phyloP scores from a whole-genome alignment of 2,329 filamentous ascomycete species.

The Trichoderma citrinoviride region DNA sequence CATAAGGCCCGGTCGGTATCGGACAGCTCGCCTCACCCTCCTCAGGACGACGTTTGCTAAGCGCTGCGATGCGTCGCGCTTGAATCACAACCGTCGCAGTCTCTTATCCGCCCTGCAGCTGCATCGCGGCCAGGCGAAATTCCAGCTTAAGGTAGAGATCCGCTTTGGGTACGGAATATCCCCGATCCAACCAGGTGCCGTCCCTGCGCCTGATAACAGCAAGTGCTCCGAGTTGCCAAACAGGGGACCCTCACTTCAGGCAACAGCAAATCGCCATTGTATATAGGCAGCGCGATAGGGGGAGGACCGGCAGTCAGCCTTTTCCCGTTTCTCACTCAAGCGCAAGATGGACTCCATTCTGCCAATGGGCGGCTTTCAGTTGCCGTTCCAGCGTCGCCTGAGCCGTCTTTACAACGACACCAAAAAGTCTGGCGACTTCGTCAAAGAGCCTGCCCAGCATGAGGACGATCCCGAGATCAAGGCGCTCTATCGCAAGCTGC shows the following conservation, averaged over 20 bases:
- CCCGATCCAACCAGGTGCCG: slow-evolving; percentile 14
- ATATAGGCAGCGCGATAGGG: slow-evolving; percentile 8
- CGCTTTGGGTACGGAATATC: slow-evolving; percentile 5
- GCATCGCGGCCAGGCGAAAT: slow-evolving; percentile 8
- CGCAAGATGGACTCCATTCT: slow-evolving; percentile 49
- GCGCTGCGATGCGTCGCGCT: slow-evolving; percentile 16
- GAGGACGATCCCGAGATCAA: slow-evolving; percentile 67
- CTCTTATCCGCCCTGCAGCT: slow-evolving; percentile 17
- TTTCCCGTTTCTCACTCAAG: not conserved
- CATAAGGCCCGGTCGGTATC: slow-evolving; percentile 5
- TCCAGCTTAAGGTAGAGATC: slow-evolving; percentile 14
- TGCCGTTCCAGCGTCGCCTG: slow-evolving; percentile 60
- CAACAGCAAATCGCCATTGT: slow-evolving; percentile 18
- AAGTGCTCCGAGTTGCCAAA: not conserved
- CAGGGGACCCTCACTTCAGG: slow-evolving; percentile 17
- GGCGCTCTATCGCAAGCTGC: slow-evolving; percentile 69
- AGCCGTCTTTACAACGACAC: slow-evolving; percentile 78
- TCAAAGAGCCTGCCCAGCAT: slow-evolving; percentile 62
- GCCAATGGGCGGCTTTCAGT: slow-evolving; percentile 51
- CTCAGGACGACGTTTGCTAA: not conserved
- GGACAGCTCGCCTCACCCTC: not conserved
- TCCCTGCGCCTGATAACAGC: slow-evolving; percentile 15
- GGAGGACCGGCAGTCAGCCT: not conserved
- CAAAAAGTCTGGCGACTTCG: slow-evolving; percentile 73
- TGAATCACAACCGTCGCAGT: slow-evolving; percentile 9